Percentiles rank a stretch among this genome's conserved stretches.
Conservation (phyloP, 441 rosid genomes). For the Adansonia rubrostipa region DNA sequence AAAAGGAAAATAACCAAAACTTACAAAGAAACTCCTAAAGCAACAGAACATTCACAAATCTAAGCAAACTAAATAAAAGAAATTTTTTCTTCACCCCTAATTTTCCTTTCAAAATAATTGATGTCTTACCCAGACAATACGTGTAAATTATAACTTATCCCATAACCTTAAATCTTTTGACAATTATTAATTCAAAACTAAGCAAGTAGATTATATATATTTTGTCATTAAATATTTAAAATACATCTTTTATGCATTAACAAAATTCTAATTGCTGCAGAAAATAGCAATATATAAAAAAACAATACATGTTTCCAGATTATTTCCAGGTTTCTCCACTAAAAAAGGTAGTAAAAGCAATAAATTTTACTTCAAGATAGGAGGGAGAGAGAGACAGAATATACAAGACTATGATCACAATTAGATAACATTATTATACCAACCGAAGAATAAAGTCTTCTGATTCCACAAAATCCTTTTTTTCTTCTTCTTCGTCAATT, state of each 20-base stretch:
- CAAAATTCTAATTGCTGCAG: background rate
- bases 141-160: constrained; percentile 3
- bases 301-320: background rate
- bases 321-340: background rate
- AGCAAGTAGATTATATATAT: background rate
- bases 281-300: background rate
- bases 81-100: background rate
- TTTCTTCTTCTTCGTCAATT: constrained; percentile 85
- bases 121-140: background rate
- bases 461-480: constrained; percentile 68
- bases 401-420: too few relatives aligned
- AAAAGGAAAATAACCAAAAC: background rate
- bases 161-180: background rate
- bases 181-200: constrained; percentile 15
- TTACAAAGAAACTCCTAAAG: background rate
- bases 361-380: background rate
- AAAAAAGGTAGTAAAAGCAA: constrained; percentile 15
- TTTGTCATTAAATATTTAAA: background rate
- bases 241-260: background rate
- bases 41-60: background rate
- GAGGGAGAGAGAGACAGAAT: too few relatives aligned
- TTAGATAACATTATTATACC: constrained; percentile 44
- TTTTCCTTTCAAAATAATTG: background rate
- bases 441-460: constrained; percentile 92
- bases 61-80: background rate